phyloP scores from a whole-genome alignment of 495 filamentous ascomycete species.

The Neurospora hispaniola region DNA sequence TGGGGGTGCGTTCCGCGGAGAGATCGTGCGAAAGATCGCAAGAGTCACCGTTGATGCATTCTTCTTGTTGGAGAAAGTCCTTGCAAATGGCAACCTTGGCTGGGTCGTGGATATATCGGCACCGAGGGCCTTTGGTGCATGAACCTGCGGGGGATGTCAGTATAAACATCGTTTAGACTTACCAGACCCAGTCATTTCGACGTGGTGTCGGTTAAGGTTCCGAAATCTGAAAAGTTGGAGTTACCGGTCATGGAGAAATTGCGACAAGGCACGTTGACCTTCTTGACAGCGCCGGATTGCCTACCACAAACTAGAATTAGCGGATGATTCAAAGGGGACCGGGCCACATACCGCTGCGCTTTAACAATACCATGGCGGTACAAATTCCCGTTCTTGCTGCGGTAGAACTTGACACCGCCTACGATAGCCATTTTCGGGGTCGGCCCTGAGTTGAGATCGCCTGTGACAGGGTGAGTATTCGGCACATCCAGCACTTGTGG shows the following conservation, averaged over 20 bases:
- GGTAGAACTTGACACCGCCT: conserved; percentile 75
- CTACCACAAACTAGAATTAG: conserved; percentile 20
- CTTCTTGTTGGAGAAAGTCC: conserved; percentile 67
- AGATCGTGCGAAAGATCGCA: conserved; percentile 93
- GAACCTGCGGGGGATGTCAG: conserved; percentile 48
- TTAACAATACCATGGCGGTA: conserved; percentile 63
- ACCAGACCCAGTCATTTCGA: conserved; percentile 16
- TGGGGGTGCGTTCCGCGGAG: conserved; percentile 72
- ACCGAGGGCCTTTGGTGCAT: conserved; percentile 69
- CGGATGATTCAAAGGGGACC: not conserved
- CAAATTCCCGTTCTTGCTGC: conserved; percentile 87
- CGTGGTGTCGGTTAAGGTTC: conserved; percentile 19
- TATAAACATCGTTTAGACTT: conserved; percentile 17
- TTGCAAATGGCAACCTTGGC: conserved; percentile 88
- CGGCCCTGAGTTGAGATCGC: conserved; percentile 49
- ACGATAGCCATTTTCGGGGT: conserved; percentile 73
- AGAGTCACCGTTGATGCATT: conserved; percentile 65
- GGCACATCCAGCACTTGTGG: conserved; percentile 4
- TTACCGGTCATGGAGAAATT: conserved; percentile 89
- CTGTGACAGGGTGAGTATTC: conserved; percentile 42
- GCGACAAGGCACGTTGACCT: conserved; percentile 73
- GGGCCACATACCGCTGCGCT: conserved; percentile 49
- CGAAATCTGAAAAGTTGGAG: conserved; percentile 30
- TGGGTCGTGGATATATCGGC: conserved; percentile 76
- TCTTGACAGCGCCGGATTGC: conserved; percentile 44